Conservation (phyloP, 148 eudicot genomes). For the Chenopodium berlandieri region DNA sequence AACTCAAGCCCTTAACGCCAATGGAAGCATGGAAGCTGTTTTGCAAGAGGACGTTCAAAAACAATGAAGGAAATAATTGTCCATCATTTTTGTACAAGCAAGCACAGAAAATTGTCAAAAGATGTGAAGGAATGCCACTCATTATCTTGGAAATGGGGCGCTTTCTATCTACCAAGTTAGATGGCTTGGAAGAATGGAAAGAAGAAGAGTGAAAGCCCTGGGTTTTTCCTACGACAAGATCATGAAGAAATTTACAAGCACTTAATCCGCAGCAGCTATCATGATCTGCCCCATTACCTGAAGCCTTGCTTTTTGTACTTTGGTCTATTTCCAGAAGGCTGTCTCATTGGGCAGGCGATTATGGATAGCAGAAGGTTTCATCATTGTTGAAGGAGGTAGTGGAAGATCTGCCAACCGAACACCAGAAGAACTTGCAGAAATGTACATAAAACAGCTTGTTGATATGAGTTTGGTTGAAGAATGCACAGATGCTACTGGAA, state of each 20-base stretch:
- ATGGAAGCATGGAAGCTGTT: conserved; percentile 22
- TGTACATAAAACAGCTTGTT: conserved; percentile 15
- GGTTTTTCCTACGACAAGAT: conserved; percentile 1
- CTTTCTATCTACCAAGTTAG: conserved; percentile 28
- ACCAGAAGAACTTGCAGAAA: conserved; percentile 21
- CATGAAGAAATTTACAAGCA: conserved; percentile 4
- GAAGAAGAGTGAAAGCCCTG: conserved; percentile 24
- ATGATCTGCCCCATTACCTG: conserved; percentile 19
- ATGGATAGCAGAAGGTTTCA: conserved; percentile 31
- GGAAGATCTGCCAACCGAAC: not conserved
- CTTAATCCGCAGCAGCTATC: conserved; percentile 13
- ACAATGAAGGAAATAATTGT: not conserved
- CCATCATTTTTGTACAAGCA: not conserved
- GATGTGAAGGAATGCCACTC: conserved; percentile 41
- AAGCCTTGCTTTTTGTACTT: conserved; percentile 34
- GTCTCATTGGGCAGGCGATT: conserved; percentile 7
- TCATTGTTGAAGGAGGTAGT: not conserved
- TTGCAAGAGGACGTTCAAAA: conserved; percentile 13
- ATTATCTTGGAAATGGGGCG: conserved; percentile 30
- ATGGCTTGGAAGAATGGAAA: conserved; percentile 26
- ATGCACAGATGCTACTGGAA: conserved; percentile 2
- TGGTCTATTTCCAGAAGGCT: conserved; percentile 23
- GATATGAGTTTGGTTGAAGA: conserved; percentile 7
- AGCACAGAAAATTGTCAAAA: conserved; percentile 21
- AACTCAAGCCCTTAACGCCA: conserved; percentile 10